Percentiles rank a stretch among this genome's conserved stretches.
Evolutionary conservation across 73 alveolate genomes (phyloP).

Genomic region (Symbiodinium natans): DNA sequence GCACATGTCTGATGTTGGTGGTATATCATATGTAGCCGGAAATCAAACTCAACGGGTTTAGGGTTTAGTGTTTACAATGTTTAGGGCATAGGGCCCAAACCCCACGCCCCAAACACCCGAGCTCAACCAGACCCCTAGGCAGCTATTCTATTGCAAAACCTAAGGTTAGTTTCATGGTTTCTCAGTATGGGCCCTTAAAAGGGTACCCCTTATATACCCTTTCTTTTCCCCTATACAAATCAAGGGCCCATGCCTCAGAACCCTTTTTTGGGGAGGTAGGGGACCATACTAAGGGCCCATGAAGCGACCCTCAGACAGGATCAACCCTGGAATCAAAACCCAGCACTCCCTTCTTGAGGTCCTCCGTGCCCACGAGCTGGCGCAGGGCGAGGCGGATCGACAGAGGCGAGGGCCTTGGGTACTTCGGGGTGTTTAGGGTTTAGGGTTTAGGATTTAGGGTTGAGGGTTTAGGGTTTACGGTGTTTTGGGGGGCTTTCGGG

Average conservation of each 20-base stretch:
- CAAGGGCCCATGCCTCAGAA: not conserved
- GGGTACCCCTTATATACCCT: not conserved
- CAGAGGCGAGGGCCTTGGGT: not conserved
- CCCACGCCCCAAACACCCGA: not conserved
- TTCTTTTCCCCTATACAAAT: not conserved
- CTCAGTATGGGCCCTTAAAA: too few relatives aligned
- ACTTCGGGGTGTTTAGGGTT: not conserved
- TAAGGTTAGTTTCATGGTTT: too few relatives aligned
- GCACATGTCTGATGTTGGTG: not conserved
- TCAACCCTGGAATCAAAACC: not conserved
- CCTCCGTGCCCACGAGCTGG: conserved; percentile 55
- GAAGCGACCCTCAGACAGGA: too few relatives aligned
- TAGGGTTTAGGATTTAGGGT: too few relatives aligned
- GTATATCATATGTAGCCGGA: too few relatives aligned
- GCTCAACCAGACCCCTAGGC: too few relatives aligned
- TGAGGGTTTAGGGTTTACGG: too few relatives aligned
- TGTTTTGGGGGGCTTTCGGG: too few relatives aligned
- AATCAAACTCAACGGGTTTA: too few relatives aligned
- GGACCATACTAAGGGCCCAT: too few relatives aligned
- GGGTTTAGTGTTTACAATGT: not conserved
- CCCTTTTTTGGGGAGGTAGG: too few relatives aligned
- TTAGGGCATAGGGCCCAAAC: not conserved
- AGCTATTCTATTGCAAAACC: too few relatives aligned
- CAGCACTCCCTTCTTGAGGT: not conserved
- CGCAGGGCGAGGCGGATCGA: conserved; percentile 32